phyloP scores from a whole-genome alignment of 2,329 filamentous ascomycete species.

The Claviceps monticola region DNA sequence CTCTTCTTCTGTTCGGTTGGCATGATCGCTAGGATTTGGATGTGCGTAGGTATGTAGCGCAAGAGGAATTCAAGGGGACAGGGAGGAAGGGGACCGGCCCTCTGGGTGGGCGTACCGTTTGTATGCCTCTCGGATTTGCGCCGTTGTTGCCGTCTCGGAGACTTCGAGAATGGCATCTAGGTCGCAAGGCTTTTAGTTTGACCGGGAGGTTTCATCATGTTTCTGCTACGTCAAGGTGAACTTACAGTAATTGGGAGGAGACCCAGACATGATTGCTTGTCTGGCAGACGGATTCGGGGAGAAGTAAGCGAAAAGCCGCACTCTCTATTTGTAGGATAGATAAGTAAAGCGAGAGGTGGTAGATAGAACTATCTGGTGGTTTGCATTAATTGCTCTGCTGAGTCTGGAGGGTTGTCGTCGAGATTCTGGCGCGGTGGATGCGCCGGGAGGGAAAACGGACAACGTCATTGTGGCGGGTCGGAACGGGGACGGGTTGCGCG shows the following conservation, averaged over 20 bases:
- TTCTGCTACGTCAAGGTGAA: neutral
- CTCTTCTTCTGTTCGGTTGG: neutral
- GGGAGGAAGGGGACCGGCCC: too few species aligned
- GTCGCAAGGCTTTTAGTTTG: neutral
- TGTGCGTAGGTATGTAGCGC: neutral
- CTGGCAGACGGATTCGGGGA: neutral
- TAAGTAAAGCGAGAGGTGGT: too few species aligned
- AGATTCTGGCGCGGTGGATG: neutral
- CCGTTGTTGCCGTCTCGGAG: conserved; percentile 56
- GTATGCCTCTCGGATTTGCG: conserved; percentile 87
- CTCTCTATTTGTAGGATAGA: too few species aligned
- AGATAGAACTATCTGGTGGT: neutral
- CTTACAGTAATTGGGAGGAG: conserved; percentile 47
- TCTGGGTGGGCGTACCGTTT: conserved; percentile 48
- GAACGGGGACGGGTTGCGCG: too few species aligned
- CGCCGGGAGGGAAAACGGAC: neutral
- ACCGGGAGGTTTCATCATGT: too few species aligned
- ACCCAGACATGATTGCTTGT: conserved; percentile 19
- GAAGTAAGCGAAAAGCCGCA: neutral
- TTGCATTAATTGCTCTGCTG: neutral
- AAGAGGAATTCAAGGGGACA: neutral
- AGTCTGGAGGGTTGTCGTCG: neutral
- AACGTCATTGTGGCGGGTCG: conserved; percentile 28
- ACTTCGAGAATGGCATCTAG: conserved; percentile 64
- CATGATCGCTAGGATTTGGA: neutral